Evolutionary conservation across 78 protist genomes (phyloP).

Genomic region (Dictyostelium capitatum): DNA sequence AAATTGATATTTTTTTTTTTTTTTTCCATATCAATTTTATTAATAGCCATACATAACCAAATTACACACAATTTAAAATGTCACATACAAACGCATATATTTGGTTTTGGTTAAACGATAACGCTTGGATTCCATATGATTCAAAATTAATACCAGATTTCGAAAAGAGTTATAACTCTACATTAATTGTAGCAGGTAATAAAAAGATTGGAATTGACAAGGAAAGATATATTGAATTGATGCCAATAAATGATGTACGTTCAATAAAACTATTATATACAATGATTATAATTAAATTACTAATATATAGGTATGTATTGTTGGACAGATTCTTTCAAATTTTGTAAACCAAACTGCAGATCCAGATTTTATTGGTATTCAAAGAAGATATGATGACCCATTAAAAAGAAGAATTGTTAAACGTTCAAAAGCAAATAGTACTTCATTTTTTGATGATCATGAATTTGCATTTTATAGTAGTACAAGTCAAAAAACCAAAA

Average conservation of each 20-base stretch:
- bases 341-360: conserved; percentile 4
- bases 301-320: neutral
- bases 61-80: neutral
- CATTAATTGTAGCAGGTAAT: neutral
- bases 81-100: neutral
- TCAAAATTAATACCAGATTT: neutral
- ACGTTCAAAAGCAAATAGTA: neutral
- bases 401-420: conserved; percentile 55
- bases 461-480: neutral
- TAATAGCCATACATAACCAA: no score
- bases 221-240: conserved; percentile 30
- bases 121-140: conserved; percentile 32
- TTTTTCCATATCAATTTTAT: no score
- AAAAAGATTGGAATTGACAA: conserved; percentile 35
- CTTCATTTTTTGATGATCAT: neutral
- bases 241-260: conserved; percentile 5
- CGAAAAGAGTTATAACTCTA: conserved; percentile 9
- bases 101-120: conserved; percentile 59
- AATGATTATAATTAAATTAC: neutral
- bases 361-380: conserved; percentile 53
- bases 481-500: conserved; percentile 18
- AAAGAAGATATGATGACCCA: conserved; percentile 71
- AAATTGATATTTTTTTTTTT: no score
- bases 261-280: neutral
- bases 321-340: conserved; percentile 26